phyloP scores from a whole-genome alignment of 106 monocot genomes.

The Agapanthus africanus region DNA sequence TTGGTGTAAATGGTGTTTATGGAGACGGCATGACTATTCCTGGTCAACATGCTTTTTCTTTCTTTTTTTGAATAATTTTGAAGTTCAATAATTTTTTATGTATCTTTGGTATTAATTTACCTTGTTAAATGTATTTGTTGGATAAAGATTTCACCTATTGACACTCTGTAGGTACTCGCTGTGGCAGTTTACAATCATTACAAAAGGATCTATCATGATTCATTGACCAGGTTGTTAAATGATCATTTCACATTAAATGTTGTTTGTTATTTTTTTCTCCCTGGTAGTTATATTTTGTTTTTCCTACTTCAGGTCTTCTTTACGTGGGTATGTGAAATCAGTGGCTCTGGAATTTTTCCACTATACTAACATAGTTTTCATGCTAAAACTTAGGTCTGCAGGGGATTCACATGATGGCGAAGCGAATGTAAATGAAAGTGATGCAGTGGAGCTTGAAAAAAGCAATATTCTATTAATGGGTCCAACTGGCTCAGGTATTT shows the following conservation, averaged over 20 bases:
- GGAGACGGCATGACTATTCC: too few species aligned
- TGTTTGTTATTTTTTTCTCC: background rate
- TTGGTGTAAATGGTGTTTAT: too few species aligned
- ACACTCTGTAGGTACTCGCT: conserved; percentile 47
- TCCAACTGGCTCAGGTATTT: conserved; percentile 66
- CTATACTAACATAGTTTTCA: background rate
- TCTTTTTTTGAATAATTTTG: too few species aligned
- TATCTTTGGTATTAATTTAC: too few species aligned
- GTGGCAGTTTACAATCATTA: conserved; percentile 90
- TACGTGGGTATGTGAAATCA: background rate
- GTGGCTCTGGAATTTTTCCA: background rate
- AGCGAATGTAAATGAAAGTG: conserved; percentile 23
- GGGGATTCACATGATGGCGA: conserved; percentile 24
- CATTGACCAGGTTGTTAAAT: conserved; percentile 39
- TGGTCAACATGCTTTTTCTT: too few species aligned
- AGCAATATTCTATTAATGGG: conserved; percentile 69
- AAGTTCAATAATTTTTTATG: too few species aligned
- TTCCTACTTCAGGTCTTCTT: background rate
- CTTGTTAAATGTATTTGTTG: too few species aligned
- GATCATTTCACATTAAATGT: conserved; percentile 4
- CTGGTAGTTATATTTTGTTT: background rate
- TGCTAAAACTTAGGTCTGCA: conserved; percentile 37
- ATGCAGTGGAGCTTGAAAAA: conserved; percentile 74
- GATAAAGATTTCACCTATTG: too few species aligned
- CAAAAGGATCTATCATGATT: conserved; percentile 64